Evolutionary conservation across 768 basidiomycete genomes (phyloP), one percentile per base, ranked within the genome.

Genomic region (Ramaria sp.): DNA sequence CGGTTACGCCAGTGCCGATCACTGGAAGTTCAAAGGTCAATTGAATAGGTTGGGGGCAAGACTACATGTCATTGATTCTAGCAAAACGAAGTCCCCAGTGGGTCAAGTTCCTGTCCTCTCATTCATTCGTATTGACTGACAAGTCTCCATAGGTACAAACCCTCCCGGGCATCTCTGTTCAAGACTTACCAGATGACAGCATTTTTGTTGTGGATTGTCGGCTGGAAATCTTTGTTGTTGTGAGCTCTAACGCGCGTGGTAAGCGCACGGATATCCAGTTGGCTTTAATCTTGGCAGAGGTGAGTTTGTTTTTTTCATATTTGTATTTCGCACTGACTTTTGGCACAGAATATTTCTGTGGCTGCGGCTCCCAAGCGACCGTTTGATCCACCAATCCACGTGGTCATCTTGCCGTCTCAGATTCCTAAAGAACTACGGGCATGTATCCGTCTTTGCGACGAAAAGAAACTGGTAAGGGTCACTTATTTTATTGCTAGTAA

Each of bases 151-250:
- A 88, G 85, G 61, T 85, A 30, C 58, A 62, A 18, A 64, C 67
- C 18, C 67, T 84, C 16, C 58, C 73, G 25, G 73, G 67, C 20
- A 67, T 83, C 25, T 69, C 68, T 13, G 66, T 68, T 22, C 72
- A 73, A 58, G 56, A 61, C 43, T 32, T 61, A n/a, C 24, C 18
- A 6, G 36, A 73, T 49, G 65, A 65, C 16, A 76, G 73, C 15
- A 77, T 89, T 6, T 82, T 81, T 60, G 68, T 90, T 47, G 63
- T 88, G 36, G 83, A 91, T 62, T 89, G 85, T 61, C 69, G 81
- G 18, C 88, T 87, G 79, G 89, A 92, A 66, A 69, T 85, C 43
- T 91, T 87, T 60, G 76, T 91, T 16, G 55, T 91, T 27, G 80
- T 92, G 13, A 84, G 85, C 12, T 70, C 68, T 47, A 71, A 77